Conservation (phyloP, 2,329 filamentous ascomycete genomes). For the Nemania serpens region DNA sequence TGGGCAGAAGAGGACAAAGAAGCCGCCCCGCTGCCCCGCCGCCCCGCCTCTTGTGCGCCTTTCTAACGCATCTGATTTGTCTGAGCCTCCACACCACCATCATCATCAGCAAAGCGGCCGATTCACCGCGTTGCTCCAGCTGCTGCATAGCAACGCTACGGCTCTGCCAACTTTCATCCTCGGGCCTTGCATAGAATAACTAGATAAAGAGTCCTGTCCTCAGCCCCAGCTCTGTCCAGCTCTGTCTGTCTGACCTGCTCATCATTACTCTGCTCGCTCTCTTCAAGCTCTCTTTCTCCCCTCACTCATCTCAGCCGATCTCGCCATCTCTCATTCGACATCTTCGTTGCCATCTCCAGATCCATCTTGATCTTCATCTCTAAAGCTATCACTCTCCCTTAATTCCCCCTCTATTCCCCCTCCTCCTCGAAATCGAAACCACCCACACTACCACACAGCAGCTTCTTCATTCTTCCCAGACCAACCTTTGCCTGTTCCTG, state of each 20-base stretch:
- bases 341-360: conserved; percentile 8
- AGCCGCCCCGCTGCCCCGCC: conserved; percentile 5
- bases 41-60: conserved; percentile 21
- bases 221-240: conserved; percentile 31
- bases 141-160: conserved; percentile 27
- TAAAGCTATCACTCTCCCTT: conserved; percentile 24
- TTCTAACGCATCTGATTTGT: conserved; percentile 25
- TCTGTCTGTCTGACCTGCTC: conserved; percentile 24
- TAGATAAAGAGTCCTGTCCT: conserved; percentile 24
- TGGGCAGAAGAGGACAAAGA: conserved; percentile 17
- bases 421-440: conserved; percentile 4
- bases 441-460: not conserved
- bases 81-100: conserved; percentile 28
- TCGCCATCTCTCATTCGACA: conserved; percentile 5
- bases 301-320: conserved; percentile 21
- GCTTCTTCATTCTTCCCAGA: not conserved
- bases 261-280: conserved; percentile 15
- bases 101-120: conserved; percentile 15
- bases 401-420: not conserved
- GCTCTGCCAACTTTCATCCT: conserved; percentile 19
- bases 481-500: conserved; percentile 5
- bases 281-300: conserved; percentile 30
- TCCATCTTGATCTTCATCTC: conserved; percentile 22
- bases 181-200: conserved; percentile 12
- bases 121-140: conserved; percentile 26